A percentile compares a stretch with the other conserved stretches of the same genome.
These are phyloP conservation scores for Cocos nucifera DNA, from an alignment of 176 grass and related monocot species.

Conservation along the genomic window DNA sequence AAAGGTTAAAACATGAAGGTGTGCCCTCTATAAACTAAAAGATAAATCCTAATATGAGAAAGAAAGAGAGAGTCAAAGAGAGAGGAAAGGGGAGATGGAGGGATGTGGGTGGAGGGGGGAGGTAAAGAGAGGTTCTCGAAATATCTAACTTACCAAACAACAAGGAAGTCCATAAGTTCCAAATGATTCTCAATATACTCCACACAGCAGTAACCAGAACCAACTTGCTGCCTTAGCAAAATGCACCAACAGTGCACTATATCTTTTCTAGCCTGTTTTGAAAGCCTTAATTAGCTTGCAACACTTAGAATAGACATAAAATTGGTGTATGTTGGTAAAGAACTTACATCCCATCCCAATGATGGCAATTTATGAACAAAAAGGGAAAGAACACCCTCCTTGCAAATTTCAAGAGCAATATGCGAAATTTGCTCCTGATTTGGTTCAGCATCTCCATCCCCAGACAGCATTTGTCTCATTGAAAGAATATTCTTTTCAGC, in stretches of 20 bases:
- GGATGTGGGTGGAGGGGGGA: background rate
- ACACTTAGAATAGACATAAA: background rate
- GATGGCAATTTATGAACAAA: conserved; percentile 91
- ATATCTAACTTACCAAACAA: conserved; percentile 61
- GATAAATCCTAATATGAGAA: too few relatives aligned
- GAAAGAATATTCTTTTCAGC: conserved; percentile 68
- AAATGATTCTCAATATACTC: conserved; percentile 86
- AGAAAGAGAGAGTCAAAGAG: too few relatives aligned
- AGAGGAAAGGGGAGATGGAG: background rate
- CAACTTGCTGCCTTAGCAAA: conserved; percentile 82
- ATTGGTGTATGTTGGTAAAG: conserved; percentile 6
- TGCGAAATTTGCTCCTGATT: conserved; percentile 80
- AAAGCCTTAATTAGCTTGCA: conserved; percentile 9
- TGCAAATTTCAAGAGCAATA: conserved; percentile 86
- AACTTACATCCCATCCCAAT: conserved; percentile 84
- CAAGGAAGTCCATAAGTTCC: conserved; percentile 94
- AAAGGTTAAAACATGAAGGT: too few relatives aligned
- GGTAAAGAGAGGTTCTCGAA: background rate
- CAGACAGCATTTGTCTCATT: conserved; percentile 65
- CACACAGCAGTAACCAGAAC: conserved; percentile 59
- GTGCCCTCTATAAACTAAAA: too few relatives aligned
- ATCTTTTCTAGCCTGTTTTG: conserved; percentile 79
- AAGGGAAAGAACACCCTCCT: conserved; percentile 66
- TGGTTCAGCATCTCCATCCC: conserved; percentile 88
- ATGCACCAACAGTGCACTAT: conserved; percentile 83